Base-by-base conservation (phyloP, 1,139 yeast species). In the Scheffersomyces parashehatae region DNA sequence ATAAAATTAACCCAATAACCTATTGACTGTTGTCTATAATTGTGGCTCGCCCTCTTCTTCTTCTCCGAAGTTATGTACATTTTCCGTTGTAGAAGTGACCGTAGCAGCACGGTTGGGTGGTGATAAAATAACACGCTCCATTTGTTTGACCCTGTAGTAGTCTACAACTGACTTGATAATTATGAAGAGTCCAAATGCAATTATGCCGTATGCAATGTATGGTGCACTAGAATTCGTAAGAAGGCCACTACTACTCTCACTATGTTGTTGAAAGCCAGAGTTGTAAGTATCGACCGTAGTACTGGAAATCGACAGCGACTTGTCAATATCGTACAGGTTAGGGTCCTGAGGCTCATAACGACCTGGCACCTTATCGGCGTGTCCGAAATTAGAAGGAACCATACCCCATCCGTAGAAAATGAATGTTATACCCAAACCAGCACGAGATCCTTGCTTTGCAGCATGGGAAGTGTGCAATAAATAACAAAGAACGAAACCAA, bases 391-490 rank as follows among this genome's bases (percentile, higher is more conserved):
- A 30, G 78, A 70, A 0, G 97, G 95, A 30, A 85, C 73, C 68
- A 89, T 75, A 42, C 79, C 76, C 61, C 81, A 84, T 1, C 96
- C 96, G 54, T 84, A 83, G 50, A 86, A 81, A 38, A 91, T 73
- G 53, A 95, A 79, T 0, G 97, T 90, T 44, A 88, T 64, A 2
- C 99, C 99, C 44, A 93, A 70, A 0, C 99, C 99, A 11, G 93
- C 88, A 47, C 97, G 75, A 2, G 98, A 85, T 6, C 99, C 99
- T 56, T 91, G 93, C 59, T 89, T 89, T 4, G 98, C 97, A 5
- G 98, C 98, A 60, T 93, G 99, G 2, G 97, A 88, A 1, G 99
- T 91, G 66, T 93, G 99, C 44, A 95, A 71, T 39, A 93, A 70
- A 62, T 91, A 93, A 20, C 99, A 91, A 43, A 93, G 74, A 41